Base-by-base conservation (phyloP, 768 basidiomycete species). In the Pulveroboletus sp. region DNA sequence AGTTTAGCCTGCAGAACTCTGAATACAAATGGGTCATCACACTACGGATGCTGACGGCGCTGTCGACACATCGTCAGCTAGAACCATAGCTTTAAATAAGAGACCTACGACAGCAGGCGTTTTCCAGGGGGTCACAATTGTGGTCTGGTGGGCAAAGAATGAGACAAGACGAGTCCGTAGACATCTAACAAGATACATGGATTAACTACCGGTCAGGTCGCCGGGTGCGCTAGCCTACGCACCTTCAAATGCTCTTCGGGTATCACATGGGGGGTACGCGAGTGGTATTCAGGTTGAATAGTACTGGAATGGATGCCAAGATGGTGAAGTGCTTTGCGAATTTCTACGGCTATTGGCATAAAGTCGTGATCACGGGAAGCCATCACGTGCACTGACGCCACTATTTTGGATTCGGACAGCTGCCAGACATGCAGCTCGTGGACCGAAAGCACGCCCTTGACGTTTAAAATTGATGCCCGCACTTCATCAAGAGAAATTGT, bases 381-480 rank as follows among this genome's bases (percentile, higher is more conserved):
- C 58, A 90, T 80, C 40, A 99, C 91, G 69, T 99, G 97, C 21
- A 99, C 95, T 2, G 90, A 94, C 10, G 94, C 94, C 36, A 99
- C 87, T 46, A 94, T 83, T 65, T 97, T 97, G 48, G 80, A 83
- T 70, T 99, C 97, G 10, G 92, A 94, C 40, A 99, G 79, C 61
- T 95, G 93, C 97, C 97, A 99, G 45, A 98, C 82, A 69, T 99
- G 97, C 23, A 99, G 77, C 63, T 97, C 92, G 60, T 98, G 97
- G 24, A 98, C 73, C 13, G 82, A 82, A 47, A 80, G 68, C 21
- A 89, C 97, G 40, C 97, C 95, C 4, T 87, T 78, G 21, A 97
- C 88, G 4, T 72, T 72, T 13, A 88, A 74, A 48, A 99, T 95
- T 5, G 87, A 82, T n/a, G 74, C 69, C 39, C 87, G 82, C 17